Evolutionary conservation across 768 basidiomycete genomes (phyloP), one percentile per base, ranked within the genome.

Genomic region (Lactarius hatsudake): DNA sequence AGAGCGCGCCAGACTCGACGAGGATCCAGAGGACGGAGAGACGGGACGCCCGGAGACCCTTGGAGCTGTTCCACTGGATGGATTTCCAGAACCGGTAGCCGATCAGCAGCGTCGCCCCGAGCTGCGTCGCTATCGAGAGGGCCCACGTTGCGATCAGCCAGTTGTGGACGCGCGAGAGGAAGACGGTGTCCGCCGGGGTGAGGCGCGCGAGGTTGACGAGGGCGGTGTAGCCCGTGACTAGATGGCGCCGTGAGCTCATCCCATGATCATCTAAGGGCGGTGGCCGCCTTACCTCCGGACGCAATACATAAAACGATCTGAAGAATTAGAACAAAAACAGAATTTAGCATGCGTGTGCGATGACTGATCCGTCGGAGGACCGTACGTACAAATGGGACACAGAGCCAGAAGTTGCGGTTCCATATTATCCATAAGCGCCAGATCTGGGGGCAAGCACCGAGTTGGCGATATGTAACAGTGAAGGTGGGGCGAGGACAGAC

Each of bases 351-450:
- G 30, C 5, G 9, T 5, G 10, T 0, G 13, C 4, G 18, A 7
- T 28, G 32, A 43, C 32, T 40, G 8, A 51, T 8, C 34, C 34
- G 34, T 34, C 34, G 34, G 9, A 43, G 40, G 23, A 51, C 6
- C 2, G 6, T 2, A 68, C 67, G 17, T 48, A 68, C 67, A 43
- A 68, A 68, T 45, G 67, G 67, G 38, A 20, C 0, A 26, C n/a
- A 5, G 13, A 66, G 59, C 53, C 43, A 66, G 10, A 58, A 7
- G 20, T 65, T 68, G 13, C 67, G 67, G 34, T 23, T 2, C 67
- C 67, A 68, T 15, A 68, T 57, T 54, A 68, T n/a, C 66, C 64
- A 68, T 12, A 68, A 45, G 43, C 67, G 67, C 67, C 67, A 68
- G 20, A 68, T 68, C 67, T 68, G 28, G 12, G n/a, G n/a, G 23